Evolutionary conservation across 768 basidiomycete genomes (phyloP), one percentile per base, ranked within the genome.

Genomic region (Termitomyces heimii): DNA sequence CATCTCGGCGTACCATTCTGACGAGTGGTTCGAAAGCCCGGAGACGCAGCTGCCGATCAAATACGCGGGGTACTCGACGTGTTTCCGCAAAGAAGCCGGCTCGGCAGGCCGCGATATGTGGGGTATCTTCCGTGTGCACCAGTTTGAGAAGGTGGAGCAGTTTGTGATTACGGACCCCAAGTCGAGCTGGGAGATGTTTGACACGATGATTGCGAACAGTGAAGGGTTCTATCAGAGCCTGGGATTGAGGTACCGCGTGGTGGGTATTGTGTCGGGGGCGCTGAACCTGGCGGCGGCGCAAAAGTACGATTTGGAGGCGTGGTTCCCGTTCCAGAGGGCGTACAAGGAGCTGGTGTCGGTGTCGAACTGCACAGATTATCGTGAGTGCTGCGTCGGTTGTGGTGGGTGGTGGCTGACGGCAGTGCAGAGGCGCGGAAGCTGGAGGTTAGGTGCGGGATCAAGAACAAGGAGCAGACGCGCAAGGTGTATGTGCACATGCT

Each of bases 41-140:
- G 85, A 92, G 48, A 84, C 82, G 26, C 93, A 96, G 68, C 85
- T 99, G n/a, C 97, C 97, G 1, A 80, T 97, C 68, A 80, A 82
- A 74, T 97, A 89, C 66, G 90, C 90, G 0, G 89, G 89, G 22
- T 92, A 88, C 71, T 92, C 88, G 66, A 98, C 96, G 16, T 98
- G 96, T 72, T 99, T 99, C 88, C 87, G 97, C 29, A 98, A 98
- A 75, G 97, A 99, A 76, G 97, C 97, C 2, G 97, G 97, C 34
- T 90, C 94, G 3, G 94, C 94, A 8, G 97, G 97, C 4, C 88
- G 94, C 55, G 97, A 99, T 65, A 98, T 96, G 81, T 98, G 97
- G 94, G 97, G 97, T 56, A 98, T 98, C 73, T 99, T 99, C 86
- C 92, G 97, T 24, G 96, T 99, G 54, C 97, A 99, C 69, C 97